phyloP scores from a whole-genome alignment of 2,329 filamentous ascomycete genomes.

The Aspergillus brunneoviolaceus region DNA sequence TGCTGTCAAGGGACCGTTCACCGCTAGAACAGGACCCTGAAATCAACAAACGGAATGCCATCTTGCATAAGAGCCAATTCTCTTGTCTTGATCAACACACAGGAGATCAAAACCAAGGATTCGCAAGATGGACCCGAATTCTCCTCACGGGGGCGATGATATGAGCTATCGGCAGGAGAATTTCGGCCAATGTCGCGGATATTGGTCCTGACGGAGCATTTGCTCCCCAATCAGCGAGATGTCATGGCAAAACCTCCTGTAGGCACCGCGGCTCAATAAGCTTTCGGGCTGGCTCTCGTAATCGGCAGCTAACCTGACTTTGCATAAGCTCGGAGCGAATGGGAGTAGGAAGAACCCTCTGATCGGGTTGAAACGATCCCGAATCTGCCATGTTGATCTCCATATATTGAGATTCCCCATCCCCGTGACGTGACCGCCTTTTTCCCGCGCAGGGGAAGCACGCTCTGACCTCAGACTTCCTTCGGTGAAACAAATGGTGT shows the following conservation, averaged over 20 bases:
- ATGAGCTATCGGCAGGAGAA: not conserved
- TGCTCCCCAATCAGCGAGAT: not conserved
- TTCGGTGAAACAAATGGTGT: not conserved
- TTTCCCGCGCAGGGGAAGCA: not conserved
- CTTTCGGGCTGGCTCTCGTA: not conserved
- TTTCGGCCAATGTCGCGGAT: not conserved
- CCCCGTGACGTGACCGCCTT: not conserved
- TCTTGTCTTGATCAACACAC: not conserved
- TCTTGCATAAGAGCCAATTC: not conserved
- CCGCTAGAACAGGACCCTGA: not conserved
- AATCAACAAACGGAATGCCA: not conserved
- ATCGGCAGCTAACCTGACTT: not conserved
- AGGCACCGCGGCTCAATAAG: not conserved
- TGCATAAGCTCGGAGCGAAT: not conserved
- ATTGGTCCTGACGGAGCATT: not conserved
- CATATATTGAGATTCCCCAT: not conserved
- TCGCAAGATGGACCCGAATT: not conserved
- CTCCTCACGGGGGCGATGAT: not conserved
- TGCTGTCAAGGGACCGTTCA: not conserved
- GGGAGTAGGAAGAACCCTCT: not conserved
- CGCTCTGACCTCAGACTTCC: not conserved
- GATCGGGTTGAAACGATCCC: not conserved
- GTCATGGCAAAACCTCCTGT: not conserved
- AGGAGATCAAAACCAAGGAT: not conserved
- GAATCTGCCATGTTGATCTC: not conserved